Evolutionary conservation across 257 asterid species (phyloP), one percentile per base, ranked within the genome.

Genomic region (Knoxia roxburghii): DNA sequence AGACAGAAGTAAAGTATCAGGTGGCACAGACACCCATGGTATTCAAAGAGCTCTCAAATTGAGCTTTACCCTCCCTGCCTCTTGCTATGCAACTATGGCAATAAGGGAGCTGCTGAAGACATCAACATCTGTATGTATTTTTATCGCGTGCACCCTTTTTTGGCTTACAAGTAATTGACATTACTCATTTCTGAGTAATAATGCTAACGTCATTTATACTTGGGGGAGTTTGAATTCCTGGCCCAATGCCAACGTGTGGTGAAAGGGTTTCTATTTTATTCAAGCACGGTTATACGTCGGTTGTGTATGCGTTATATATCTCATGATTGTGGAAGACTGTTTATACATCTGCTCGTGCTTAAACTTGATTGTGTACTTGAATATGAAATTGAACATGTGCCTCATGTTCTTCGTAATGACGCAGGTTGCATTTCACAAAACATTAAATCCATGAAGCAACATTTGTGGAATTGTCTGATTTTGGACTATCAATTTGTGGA

Each of bases 41-140:
- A 77, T 61, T 68, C 90, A 84, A 67, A 81, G 51, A 71, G 99
- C 97, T 72, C 92, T 94, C 70, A 87, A 84, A 83, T 71, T 94
- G 88, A 78, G 89, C 81, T 90, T 94, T 76, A 94, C 88, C 63
- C 89, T 94, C 59, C 95, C 97, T 65, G 61, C 99, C 72, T 94
- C 99, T 80, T 85, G 86, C 77, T 94, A 94, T 74, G 99, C 99
- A 73, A 94, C 99, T 69, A 94, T 94, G 97, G 99, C 99, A 67
- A 84, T 94, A 76, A 84, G 99, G 83, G 99, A 94, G 82, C 87
- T 94, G 70, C 85, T 90, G 76, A 90, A 90, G 84, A 83, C 90
- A 68, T 93, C 97, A 61, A 90, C 99, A 64, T 90, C 99, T 26
- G 99, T 90, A 86, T 9, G 95, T 69, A 61, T 73, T 76, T 70